These are phyloP conservation scores for Batkoa obscura DNA, from an alignment of 371 early-diverging fungal species.

Conservation along the genomic window DNA sequence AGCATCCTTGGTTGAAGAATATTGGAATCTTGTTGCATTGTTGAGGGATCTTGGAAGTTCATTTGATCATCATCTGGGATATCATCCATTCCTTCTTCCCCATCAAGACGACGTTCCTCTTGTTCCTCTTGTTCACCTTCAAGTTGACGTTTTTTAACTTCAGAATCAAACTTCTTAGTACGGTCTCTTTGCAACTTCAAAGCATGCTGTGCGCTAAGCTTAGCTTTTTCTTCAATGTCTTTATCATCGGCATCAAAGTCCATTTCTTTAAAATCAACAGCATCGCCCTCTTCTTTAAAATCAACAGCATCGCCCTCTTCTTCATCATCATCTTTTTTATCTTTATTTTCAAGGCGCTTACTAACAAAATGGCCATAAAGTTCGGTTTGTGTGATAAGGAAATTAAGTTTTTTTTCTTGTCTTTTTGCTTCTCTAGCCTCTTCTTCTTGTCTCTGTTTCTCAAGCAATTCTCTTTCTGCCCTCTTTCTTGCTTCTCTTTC, in stretches of 20 bases:
- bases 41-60: slow-evolving; percentile 69
- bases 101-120: not conserved
- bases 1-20: slow-evolving; percentile 74
- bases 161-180: slow-evolving; percentile 50
- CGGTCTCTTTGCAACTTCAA: slow-evolving; percentile 48
- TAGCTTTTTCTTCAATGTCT: slow-evolving; percentile 43
- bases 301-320: slow-evolving; percentile 23
- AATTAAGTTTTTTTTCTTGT: slow-evolving; percentile 89
- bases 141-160: slow-evolving; percentile 15
- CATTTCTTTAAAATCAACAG: slow-evolving; percentile 32
- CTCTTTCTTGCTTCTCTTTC: slow-evolving; percentile 77
- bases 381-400: slow-evolving; percentile 92
- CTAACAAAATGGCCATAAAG: slow-evolving; percentile 93
- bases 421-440: slow-evolving; percentile 76
- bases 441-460: slow-evolving; percentile 63
- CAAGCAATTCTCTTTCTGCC: slow-evolving; percentile 78
- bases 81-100: not conserved
- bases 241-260: slow-evolving; percentile 68
- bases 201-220: slow-evolving; percentile 56
- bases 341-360: slow-evolving; percentile 36
- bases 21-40: slow-evolving; percentile 45
- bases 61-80: slow-evolving; percentile 36
- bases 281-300: slow-evolving; percentile 34
- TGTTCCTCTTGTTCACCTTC: slow-evolving; percentile 2
- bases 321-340: slow-evolving; percentile 8